These are phyloP conservation scores for Phyllosticta paracitricarpa DNA, from an alignment of 2,329 filamentous ascomycete genomes.

Conservation along the genomic window DNA sequence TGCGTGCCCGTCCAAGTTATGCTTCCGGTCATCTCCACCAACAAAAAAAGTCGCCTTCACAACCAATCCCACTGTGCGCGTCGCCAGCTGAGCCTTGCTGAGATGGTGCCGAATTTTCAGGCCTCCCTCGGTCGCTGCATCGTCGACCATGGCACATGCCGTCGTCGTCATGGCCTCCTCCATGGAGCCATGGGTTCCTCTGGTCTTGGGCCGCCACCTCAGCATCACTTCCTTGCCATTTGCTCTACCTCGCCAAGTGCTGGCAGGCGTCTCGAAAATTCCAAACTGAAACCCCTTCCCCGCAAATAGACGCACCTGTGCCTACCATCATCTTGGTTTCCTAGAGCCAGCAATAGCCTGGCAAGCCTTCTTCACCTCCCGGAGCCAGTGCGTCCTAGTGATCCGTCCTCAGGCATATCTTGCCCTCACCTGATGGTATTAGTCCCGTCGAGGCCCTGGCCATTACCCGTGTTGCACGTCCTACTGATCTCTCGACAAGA, in stretches of 20 bases:
- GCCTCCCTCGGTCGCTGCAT: neutral
- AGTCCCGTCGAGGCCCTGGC: conserved; percentile 8
- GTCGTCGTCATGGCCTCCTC: neutral
- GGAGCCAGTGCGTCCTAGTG: conserved; percentile 7
- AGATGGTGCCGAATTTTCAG: neutral
- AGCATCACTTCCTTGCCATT: neutral
- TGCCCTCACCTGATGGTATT: conserved; percentile 11
- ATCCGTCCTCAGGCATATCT: conserved; percentile 10
- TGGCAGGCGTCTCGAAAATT: conserved; percentile 10
- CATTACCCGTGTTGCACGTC: conserved; percentile 3
- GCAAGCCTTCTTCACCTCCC: conserved; percentile 10
- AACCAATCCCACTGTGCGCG: neutral
- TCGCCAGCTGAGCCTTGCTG: neutral
- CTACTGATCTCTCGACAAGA: conserved; percentile 3
- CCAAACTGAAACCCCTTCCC: conserved; percentile 12
- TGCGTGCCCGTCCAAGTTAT: neutral
- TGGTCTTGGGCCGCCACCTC: neutral
- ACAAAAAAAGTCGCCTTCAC: neutral
- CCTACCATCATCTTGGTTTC: conserved; percentile 9
- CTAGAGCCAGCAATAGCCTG: conserved; percentile 4
- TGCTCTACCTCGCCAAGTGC: conserved; percentile 4
- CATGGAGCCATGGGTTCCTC: neutral
- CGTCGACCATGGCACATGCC: neutral
- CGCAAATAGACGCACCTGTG: conserved; percentile 11
- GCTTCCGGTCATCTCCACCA: neutral